phyloP scores from a whole-genome alignment of 768 basidiomycete genomes.

The Termitomyces sp. region DNA sequence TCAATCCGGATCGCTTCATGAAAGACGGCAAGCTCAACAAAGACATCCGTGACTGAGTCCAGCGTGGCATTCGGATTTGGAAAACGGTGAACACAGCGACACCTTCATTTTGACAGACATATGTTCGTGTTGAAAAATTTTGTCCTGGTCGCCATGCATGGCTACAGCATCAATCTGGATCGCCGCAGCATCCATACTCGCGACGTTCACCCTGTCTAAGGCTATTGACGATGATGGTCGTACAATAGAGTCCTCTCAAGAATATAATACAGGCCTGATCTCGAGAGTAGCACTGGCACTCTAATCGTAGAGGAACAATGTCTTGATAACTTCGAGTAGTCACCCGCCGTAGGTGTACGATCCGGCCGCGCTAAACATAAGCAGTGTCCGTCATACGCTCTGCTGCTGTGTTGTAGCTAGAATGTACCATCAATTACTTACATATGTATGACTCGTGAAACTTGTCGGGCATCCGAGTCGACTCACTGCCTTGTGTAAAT shows the following conservation, averaged over 20 bases:
- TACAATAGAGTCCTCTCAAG: constrained; percentile 14
- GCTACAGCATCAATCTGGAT: constrained; percentile 31
- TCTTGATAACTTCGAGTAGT: not conserved
- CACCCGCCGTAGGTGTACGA: not conserved
- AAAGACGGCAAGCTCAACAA: constrained; percentile 23
- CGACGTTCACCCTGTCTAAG: constrained; percentile 27
- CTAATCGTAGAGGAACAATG: not conserved
- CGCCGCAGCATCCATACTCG: constrained; percentile 26
- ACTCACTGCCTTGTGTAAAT: too few species aligned
- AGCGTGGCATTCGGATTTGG: constrained; percentile 22
- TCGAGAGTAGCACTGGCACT: not conserved
- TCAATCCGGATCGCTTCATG: constrained; percentile 38
- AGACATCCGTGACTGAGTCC: constrained; percentile 17
- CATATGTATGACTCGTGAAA: not conserved
- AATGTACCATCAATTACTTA: not conserved
- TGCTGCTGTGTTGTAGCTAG: not conserved
- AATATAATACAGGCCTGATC: constrained; percentile 1
- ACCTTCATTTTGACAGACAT: too few species aligned
- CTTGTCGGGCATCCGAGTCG: too few species aligned
- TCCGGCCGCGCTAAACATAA: not conserved
- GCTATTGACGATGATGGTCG: constrained; percentile 18
- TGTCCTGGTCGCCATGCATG: constrained; percentile 35
- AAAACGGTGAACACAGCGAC: too few species aligned
- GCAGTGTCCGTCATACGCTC: not conserved
- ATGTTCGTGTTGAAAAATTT: constrained; percentile 8